Evolutionary conservation across 2,329 filamentous ascomycete genomes (phyloP), one percentile per base, ranked within the genome.

Genomic region (Penicillium sp.): DNA sequence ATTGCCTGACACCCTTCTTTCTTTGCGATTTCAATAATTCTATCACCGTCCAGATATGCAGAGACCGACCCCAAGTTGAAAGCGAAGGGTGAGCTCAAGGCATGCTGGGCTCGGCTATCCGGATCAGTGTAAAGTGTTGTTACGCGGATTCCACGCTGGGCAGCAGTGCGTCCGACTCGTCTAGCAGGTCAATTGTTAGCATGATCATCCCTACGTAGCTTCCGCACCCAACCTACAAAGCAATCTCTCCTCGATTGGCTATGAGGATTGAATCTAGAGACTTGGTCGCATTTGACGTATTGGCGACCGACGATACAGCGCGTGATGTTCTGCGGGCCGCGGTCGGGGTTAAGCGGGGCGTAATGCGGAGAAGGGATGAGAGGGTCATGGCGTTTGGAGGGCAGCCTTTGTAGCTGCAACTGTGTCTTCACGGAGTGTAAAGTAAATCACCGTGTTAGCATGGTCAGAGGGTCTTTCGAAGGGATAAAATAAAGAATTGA

Each of bases 221-320:
- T 1, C 10, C 25, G 11, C 5, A 29, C 35, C 3, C 2, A 12
- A 62, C 74, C 56, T 68, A 80, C 67, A 99, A 79, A 41, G 93
- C 93, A 62, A 99, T 99, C 73, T 99, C 93, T 62, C 93, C 93
- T 61, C 93, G 86, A 69, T 99, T 99, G 46, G 93, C 93, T 67
- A 99, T 97, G 19, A 99, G 80, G 35, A 97, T 87, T 8, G 90
- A 95, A 47, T 83, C 84, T 43, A 81, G 62, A n/a, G 76, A 61
- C 45, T 69, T 76, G 37, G 59, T 53, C 37, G 42, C 22, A 14
- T 55, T 60, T 12, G 62, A 36, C 13, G 53, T 46, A 36, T 49
- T 60, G 6, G 65, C 56, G 27, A 59, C 50, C 14, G 67, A 65
- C 10, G 65, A 70, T 33, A 58, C 62, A 44, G 62, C 59, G 59